A percentile compares a stretch with the other conserved stretches of the same genome.
phyloP scores from a whole-genome alignment of 2,329 filamentous ascomycete species.

The Clonostachys solani region DNA sequence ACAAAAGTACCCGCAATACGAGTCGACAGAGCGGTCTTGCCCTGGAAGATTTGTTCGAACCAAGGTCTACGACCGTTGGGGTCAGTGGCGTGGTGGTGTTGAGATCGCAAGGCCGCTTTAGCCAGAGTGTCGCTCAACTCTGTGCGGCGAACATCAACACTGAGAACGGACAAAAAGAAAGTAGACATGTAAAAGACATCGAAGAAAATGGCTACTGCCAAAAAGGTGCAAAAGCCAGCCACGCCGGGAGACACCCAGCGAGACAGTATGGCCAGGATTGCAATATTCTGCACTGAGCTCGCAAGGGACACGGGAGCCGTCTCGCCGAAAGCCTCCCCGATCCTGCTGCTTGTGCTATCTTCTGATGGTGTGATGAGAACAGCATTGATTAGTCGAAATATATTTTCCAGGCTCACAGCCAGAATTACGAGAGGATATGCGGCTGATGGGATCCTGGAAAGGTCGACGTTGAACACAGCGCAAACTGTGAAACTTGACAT shows the following conservation, averaged over 20 bases:
- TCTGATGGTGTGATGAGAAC: slow-evolving; percentile 69
- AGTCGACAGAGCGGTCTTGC: slow-evolving; percentile 65
- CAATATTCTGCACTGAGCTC: slow-evolving; percentile 64
- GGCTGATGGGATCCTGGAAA: slow-evolving; percentile 69
- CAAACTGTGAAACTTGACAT: slow-evolving; percentile 78
- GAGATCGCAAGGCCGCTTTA: slow-evolving; percentile 37
- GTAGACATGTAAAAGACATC: slow-evolving; percentile 77
- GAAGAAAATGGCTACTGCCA: slow-evolving; percentile 68
- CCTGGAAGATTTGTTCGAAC: slow-evolving; percentile 57
- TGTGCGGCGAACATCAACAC: slow-evolving; percentile 71
- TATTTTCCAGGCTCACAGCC: slow-evolving; percentile 74
- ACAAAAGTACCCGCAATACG: slow-evolving; percentile 71
- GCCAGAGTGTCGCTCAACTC: slow-evolving; percentile 71
- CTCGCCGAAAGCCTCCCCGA: slow-evolving; percentile 70
- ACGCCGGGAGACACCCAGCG: slow-evolving; percentile 65
- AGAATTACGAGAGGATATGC: slow-evolving; percentile 75
- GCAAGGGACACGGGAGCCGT: slow-evolving; percentile 67
- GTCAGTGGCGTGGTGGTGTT: background rate
- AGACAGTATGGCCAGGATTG: slow-evolving; percentile 63
- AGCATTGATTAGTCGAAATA: slow-evolving; percentile 73
- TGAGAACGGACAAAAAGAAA: slow-evolving; percentile 75
- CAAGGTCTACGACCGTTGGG: slow-evolving; percentile 29
- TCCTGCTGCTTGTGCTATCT: slow-evolving; percentile 62
- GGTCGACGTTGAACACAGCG: slow-evolving; percentile 68
- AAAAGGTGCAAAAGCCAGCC: slow-evolving; percentile 72